Evolutionary conservation across 2,329 filamentous ascomycete genomes (phyloP), one percentile per base, ranked within the genome.

Genomic region (Sporothrix curviconia): DNA sequence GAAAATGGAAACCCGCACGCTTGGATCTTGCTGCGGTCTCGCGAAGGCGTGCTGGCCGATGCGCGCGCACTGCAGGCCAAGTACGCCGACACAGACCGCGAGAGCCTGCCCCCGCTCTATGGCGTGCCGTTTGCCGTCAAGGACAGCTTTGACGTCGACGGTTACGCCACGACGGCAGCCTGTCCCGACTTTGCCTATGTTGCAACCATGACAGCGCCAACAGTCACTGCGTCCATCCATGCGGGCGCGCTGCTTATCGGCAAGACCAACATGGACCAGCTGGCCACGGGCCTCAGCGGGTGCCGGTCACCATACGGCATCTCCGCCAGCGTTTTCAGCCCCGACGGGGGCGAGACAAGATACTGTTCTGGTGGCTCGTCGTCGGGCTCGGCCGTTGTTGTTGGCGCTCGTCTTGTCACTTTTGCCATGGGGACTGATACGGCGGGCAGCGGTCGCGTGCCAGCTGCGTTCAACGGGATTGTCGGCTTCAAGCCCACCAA

Each of bases 231-330:
- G 43, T 65, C 81, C 4, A 69, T 81, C 3, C 69, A 72, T 5
- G 75, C 77, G 14, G 81, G 81, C 7, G 82, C 74, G 1, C 65
- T 84, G 3, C 77, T 80, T 57, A 71, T 84, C 43, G 82, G 82
- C 30, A 85, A 84, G 64, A 74, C 74, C 12, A 80, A 79, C 63
- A 73, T 85, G 55, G 83, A 86, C 64, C 82, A 85, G 66, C 72
- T 85, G 4, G 82, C 82, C 3, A 85, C 82, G 0, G 83, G 83
- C 0, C 72, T 85, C 3, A 79, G 77, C 12, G 83, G 61, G 1
- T 56, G 82, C 15, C 80, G 78, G 4, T 82, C 79, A 1, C 79
- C 81, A 0, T 83, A 79, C 60, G 82, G 82, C 1, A 73, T 65
- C 68, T 60, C 66, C 3, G 47, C 77, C 75, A 56, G 80, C 53